These are phyloP conservation scores for Amauroascus verrucosus DNA, from an alignment of 2,329 filamentous ascomycete genomes.

Conservation along the genomic window DNA sequence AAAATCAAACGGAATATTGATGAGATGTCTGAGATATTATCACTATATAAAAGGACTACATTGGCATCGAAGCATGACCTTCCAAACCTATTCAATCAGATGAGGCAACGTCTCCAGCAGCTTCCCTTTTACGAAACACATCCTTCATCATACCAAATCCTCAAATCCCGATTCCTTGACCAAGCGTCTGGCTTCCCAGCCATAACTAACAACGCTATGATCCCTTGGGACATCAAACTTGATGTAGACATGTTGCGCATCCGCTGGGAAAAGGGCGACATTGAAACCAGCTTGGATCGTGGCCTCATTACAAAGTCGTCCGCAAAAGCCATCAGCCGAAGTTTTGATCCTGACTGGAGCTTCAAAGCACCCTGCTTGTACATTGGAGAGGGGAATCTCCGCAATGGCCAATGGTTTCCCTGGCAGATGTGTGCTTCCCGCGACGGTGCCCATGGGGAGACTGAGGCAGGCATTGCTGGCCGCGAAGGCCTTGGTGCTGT, in stretches of 20 bases:
- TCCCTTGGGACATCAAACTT: constrained; percentile 17
- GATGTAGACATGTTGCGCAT: constrained; percentile 12
- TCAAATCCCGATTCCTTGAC: constrained; percentile 13
- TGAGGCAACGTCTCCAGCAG: constrained; percentile 13
- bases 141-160: background rate
- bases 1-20: constrained; percentile 4
- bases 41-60: constrained; percentile 1
- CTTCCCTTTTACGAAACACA: constrained; percentile 12
- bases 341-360: constrained; percentile 6
- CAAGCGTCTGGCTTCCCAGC: constrained; percentile 12
- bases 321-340: constrained; percentile 12
- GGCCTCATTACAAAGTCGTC: constrained; percentile 12
- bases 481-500: constrained; percentile 38
- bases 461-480: constrained; percentile 40
- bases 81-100: constrained; percentile 1
- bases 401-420: constrained; percentile 23
- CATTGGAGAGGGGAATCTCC: constrained; percentile 15
- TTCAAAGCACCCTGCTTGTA: constrained; percentile 9
- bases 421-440: constrained; percentile 18
- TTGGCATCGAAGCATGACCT: background rate
- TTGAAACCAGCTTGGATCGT: constrained; percentile 12
- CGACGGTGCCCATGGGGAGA: constrained; percentile 23
- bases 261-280: constrained; percentile 14
- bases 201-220: constrained; percentile 1
- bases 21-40: constrained; percentile 11